Conservation (phyloP, 495 filamentous ascomycete species). For the Penicillium pulvis region DNA sequence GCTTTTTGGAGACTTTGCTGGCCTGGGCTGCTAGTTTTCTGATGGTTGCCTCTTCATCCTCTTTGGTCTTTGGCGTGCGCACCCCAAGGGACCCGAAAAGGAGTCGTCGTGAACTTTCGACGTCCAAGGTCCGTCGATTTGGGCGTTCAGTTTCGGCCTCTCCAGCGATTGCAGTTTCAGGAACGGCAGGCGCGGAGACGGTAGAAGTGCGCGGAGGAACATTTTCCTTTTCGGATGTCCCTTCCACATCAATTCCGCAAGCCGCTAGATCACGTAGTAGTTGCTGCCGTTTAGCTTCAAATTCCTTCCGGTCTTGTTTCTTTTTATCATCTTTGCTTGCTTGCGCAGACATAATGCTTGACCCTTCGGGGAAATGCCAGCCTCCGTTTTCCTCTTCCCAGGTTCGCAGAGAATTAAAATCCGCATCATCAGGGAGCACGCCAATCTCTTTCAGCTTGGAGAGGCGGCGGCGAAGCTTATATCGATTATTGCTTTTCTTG, state of each 20-base stretch:
- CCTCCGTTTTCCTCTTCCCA: conserved; percentile 37
- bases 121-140: conserved; percentile 56
- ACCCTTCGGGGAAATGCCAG: conserved; percentile 27
- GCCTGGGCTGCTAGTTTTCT: conserved; percentile 50
- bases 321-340: conserved; percentile 21
- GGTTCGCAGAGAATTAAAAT: conserved; percentile 45
- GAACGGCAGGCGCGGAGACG: conserved; percentile 5
- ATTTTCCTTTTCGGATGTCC: conserved; percentile 39
- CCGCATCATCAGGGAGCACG: conserved; percentile 49
- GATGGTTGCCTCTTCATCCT: conserved; percentile 65
- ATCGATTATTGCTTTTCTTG: conserved; percentile 56
- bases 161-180: conserved; percentile 11
- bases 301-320: conserved; percentile 35
- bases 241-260: conserved; percentile 54
- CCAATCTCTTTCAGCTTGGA: conserved; percentile 53
- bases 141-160: conserved; percentile 28
- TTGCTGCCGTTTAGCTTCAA: conserved; percentile 53
- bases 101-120: conserved; percentile 65
- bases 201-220: conserved; percentile 23
- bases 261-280: conserved; percentile 53
- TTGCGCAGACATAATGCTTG: conserved; percentile 14
- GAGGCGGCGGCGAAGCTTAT: conserved; percentile 49
- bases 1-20: conserved; percentile 22
- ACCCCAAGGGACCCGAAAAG: conserved; percentile 75
- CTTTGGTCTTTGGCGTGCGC: conserved; percentile 64